phyloP scores from a whole-genome alignment of 768 basidiomycete species.

The Suillus placidus region DNA sequence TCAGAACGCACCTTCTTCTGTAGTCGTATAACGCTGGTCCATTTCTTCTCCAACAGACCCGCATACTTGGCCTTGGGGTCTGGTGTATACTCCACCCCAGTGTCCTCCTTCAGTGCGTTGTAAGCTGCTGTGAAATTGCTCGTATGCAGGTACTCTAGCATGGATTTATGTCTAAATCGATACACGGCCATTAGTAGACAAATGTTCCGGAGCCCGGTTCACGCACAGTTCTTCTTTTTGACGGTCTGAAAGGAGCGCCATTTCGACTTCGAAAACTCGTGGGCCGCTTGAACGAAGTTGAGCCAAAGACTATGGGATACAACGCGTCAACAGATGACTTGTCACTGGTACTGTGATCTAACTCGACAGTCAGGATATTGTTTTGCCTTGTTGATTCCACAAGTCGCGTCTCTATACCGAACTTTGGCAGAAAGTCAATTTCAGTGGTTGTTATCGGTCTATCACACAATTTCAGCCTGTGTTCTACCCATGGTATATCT shows the following conservation, averaged over 20 bases:
- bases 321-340: constrained; percentile 19
- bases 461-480: neutral
- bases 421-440: neutral
- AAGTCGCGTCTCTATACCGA: neutral
- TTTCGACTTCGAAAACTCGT: constrained; percentile 21
- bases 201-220: constrained; percentile 10
- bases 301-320: constrained; percentile 10
- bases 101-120: constrained; percentile 57
- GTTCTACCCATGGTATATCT: neutral
- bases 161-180: constrained; percentile 68
- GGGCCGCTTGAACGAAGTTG: constrained; percentile 12
- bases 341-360: constrained; percentile 9
- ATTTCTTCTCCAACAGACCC: constrained; percentile 94
- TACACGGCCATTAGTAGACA: constrained; percentile 18
- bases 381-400: constrained; percentile 36
- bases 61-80: constrained; percentile 87
- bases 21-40: constrained; percentile 93
- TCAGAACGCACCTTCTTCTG: constrained; percentile 79
- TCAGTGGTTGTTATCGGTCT: neutral
- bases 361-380: constrained; percentile 24
- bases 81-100: constrained; percentile 65
- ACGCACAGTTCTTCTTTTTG: constrained; percentile 53
- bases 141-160: constrained; percentile 75
- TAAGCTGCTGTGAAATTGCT: constrained; percentile 66
- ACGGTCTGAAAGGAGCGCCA: constrained; percentile 49